phyloP scores from a whole-genome alignment of 1,284 basidiomycete species.

The Trametes sp. region DNA sequence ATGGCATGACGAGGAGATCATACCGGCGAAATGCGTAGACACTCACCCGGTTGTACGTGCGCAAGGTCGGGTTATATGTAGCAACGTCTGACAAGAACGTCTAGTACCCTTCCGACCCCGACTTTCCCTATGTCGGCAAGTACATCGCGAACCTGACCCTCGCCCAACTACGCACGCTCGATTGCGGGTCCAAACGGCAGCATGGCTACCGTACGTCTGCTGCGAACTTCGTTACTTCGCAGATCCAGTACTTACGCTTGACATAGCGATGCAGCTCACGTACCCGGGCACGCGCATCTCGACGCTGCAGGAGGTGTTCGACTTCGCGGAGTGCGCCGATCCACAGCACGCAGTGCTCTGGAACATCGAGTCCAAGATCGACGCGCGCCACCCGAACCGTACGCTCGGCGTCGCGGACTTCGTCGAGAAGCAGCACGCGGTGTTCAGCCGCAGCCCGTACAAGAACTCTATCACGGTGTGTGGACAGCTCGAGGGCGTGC shows the following conservation, averaged over 20 bases:
- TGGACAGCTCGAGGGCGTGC: neutral
- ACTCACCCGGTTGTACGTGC: constrained; percentile 64
- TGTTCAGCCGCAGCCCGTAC: constrained; percentile 66
- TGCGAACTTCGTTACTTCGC: neutral
- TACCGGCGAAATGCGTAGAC: constrained; percentile 69
- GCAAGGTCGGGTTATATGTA: neutral
- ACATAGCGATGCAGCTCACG: constrained; percentile 64
- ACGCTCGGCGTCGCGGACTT: constrained; percentile 73
- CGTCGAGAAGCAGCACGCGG: constrained; percentile 64
- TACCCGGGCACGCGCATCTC: constrained; percentile 76
- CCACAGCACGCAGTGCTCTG: constrained; percentile 63
- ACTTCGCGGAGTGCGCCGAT: constrained; percentile 77
- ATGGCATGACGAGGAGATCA: constrained; percentile 80
- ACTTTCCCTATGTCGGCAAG: constrained; percentile 78
- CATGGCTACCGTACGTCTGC: constrained; percentile 62
- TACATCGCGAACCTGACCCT: constrained; percentile 79
- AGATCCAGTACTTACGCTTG: neutral
- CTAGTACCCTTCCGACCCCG: constrained; percentile 61
- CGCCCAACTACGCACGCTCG: constrained; percentile 78
- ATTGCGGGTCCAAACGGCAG: constrained; percentile 78
- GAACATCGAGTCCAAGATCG: constrained; percentile 86
- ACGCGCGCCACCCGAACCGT: constrained; percentile 60
- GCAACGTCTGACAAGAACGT: constrained; percentile 1
- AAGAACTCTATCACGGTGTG: constrained; percentile 66
- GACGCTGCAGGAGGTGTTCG: constrained; percentile 77